A percentile compares a stretch with the other conserved stretches of the same genome.
phyloP scores from a whole-genome alignment of 768 basidiomycete species.

The Trametes sanguinea region DNA sequence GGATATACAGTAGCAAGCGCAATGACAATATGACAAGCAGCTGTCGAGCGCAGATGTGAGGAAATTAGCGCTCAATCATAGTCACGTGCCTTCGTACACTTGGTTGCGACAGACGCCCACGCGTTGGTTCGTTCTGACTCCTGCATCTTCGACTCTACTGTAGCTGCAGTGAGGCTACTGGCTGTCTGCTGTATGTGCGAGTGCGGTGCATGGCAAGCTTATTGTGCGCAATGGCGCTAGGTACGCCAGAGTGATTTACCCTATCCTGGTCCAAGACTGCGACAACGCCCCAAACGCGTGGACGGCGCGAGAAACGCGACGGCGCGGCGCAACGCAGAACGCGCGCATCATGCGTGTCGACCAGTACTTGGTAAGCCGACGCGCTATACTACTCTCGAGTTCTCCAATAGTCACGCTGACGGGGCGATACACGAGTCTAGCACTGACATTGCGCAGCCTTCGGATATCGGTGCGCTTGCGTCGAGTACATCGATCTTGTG shows the following conservation, averaged over 20 bases:
- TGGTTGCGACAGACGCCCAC: too few species aligned
- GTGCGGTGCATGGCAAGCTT: too few species aligned
- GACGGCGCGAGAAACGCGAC: not conserved
- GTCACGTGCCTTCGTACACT: not conserved
- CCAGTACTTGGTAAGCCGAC: not conserved
- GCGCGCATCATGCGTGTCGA: constrained; percentile 7
- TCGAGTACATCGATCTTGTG: not conserved
- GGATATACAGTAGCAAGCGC: too few species aligned
- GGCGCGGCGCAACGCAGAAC: too few species aligned
- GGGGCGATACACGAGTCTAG: not conserved
- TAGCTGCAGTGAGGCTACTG: too few species aligned
- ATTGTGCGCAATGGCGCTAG: not conserved
- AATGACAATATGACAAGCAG: too few species aligned
- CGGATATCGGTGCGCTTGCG: constrained; percentile 11
- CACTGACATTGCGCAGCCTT: not conserved
- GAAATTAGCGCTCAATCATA: too few species aligned
- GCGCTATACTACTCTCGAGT: not conserved
- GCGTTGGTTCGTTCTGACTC: too few species aligned
- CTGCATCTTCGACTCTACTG: too few species aligned
- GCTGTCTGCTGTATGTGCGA: too few species aligned
- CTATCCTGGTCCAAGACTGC: not conserved
- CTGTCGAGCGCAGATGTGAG: too few species aligned
- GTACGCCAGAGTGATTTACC: constrained; percentile 1
- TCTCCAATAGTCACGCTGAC: not conserved
- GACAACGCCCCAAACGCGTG: not conserved